Evolutionary conservation across 164 flowering plant species (phyloP).

Genomic region (Litsea cubeba): DNA sequence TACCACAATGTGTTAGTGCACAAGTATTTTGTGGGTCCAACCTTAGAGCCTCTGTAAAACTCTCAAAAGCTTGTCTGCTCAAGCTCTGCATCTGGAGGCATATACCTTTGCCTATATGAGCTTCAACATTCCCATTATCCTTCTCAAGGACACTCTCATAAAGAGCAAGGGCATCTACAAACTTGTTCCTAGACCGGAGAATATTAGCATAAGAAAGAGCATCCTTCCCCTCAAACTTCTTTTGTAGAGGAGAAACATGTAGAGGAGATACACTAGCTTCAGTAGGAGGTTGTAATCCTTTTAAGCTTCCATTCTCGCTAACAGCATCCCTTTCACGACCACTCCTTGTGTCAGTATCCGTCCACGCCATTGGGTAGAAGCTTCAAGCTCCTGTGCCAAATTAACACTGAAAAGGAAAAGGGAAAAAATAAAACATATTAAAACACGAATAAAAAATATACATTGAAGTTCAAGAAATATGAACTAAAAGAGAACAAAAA

Average conservation of each 20-base stretch:
- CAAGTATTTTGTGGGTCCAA: constrained; percentile 90
- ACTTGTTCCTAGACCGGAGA: constrained; percentile 90
- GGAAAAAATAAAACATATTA: background rate
- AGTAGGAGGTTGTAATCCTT: constrained; percentile 30
- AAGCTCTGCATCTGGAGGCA: constrained; percentile 92
- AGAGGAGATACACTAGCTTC: constrained; percentile 28
- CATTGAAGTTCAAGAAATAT: no score
- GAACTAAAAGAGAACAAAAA: no score
- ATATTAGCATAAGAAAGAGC: constrained; percentile 82
- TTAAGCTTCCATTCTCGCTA: constrained; percentile 45
- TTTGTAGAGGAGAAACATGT: constrained; percentile 24
- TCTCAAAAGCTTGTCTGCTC: constrained; percentile 74
- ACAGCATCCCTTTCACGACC: constrained; percentile 31
- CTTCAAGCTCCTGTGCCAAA: constrained; percentile 22
- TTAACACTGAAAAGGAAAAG: background rate
- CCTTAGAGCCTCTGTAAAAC: constrained; percentile 81
- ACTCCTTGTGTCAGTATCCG: constrained; percentile 38
- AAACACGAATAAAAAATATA: no score
- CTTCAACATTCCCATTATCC: constrained; percentile 73
- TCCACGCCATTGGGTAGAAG: constrained; percentile 39
- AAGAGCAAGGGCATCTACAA: constrained; percentile 76
- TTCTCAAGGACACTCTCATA: constrained; percentile 69
- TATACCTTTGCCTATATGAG: constrained; percentile 91
- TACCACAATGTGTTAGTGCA: constrained; percentile 94
- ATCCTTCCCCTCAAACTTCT: constrained; percentile 72